Base-by-base conservation (phyloP, 108 stramenopile species). In the Skeletonema marinoi region DNA sequence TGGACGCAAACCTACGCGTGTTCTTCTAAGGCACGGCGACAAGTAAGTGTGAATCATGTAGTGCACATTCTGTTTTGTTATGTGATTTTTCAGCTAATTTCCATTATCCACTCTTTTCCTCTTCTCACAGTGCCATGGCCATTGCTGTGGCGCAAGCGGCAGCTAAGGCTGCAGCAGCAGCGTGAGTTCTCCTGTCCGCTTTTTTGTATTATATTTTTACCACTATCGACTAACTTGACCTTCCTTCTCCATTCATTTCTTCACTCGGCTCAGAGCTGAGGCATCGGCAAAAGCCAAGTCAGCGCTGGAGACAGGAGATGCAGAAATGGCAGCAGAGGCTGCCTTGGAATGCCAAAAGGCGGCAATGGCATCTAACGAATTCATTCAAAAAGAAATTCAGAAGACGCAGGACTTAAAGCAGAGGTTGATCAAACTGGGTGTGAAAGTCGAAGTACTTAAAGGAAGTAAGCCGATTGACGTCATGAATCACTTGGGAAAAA, bases 301-400 rank as follows among this genome's bases (percentile, higher is more conserved):
- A 14, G 95, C 95, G 29, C 80, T 93, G 51, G 95, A 93, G 66
- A 84, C 88, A 3, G 95, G 93, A 14, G 93, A 93, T 78, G 92
- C 95, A 12, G 93, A 89, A 64, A 60, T 69, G 32, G 91, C 92
- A 1, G 91, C 93, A 17, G 83, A 93, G 69, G 91, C 91, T 19
- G 93, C 92, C 0, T 59, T 92, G 4, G 78, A 91, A 67, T 89
- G 85, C 29, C 90, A 91, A 76, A 68, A 85, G 33, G 87, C 89
- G 10, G 93, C 92, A 16, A 70, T 88, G 50, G 89, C 78, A 39
- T 78, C 88, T 11, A 88, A 88, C 3, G 81, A 89, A 31, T 73
- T 87, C 44, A 87, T 89, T 59, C 91, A 92, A 54, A 81, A 82
- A 56, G 89, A 96, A 80, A 74, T 96, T 42, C 70, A 81, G 63